A percentile compares a stretch with the other conserved stretches of the same genome.
These are phyloP conservation scores for Cryptococcus depauperatus DNA, from an alignment of 1,284 basidiomycete genomes.

Conservation along the genomic window DNA sequence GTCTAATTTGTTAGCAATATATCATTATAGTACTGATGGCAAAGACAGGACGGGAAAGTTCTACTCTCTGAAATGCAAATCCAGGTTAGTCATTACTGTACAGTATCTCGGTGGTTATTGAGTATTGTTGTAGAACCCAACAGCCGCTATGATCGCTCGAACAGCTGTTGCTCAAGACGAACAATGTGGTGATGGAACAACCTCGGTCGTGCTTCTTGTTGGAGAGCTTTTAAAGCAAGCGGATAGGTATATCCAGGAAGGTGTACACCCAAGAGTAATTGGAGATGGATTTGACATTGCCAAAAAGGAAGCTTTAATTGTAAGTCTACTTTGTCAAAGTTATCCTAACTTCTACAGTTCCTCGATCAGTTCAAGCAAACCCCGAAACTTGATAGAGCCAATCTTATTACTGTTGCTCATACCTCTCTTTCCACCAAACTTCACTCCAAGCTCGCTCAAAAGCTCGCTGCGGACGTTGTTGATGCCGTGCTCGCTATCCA, in stretches of 20 bases:
- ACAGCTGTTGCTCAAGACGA: slow-evolving; percentile 98
- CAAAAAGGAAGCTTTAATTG: slow-evolving; percentile 84
- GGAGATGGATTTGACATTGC: slow-evolving; percentile 93
- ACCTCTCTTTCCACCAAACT: slow-evolving; percentile 95
- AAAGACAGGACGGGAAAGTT: slow-evolving; percentile 77
- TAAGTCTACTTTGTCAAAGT: slow-evolving; percentile 46
- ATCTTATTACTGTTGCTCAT: slow-evolving; percentile 83
- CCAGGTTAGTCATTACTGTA: slow-evolving; percentile 49
- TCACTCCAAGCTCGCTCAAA: slow-evolving; percentile 69
- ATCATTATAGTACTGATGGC: background rate
- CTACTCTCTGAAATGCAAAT: slow-evolving; percentile 99
- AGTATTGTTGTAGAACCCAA: slow-evolving; percentile 61
- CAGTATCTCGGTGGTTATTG: background rate
- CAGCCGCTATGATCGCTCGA: slow-evolving; percentile 97
- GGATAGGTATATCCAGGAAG: slow-evolving; percentile 95
- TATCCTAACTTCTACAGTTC: slow-evolving; percentile 54
- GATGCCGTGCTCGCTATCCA: slow-evolving; percentile 91
- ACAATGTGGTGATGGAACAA: slow-evolving; percentile 98
- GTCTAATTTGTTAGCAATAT: slow-evolving; percentile 5
- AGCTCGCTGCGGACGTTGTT: slow-evolving; percentile 83
- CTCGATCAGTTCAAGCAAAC: slow-evolving; percentile 79
- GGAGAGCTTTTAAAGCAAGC: slow-evolving; percentile 97
- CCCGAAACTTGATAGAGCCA: slow-evolving; percentile 69
- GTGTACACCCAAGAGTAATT: slow-evolving; percentile 95
- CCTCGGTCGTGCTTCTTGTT: slow-evolving; percentile 91